Evolutionary conservation across 768 basidiomycete genomes (phyloP), one percentile per base, ranked within the genome.

Genomic region (Rhizopogon vinicolor): DNA sequence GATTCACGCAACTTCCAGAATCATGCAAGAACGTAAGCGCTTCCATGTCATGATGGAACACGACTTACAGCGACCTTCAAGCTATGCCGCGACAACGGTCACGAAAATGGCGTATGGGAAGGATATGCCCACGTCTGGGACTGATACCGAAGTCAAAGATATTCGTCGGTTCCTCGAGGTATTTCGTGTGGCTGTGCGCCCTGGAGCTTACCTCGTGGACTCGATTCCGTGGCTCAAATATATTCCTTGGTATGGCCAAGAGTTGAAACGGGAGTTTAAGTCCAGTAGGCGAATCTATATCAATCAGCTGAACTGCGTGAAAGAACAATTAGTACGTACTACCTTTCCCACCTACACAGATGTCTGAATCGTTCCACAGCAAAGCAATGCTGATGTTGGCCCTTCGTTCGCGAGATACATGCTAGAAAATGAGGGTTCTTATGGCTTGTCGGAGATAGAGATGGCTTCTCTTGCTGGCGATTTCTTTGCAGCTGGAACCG

Each of bases 401-500:
- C 41, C 43, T 19, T 62, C 76, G 9, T 84, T 84, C 57, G 80
- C 74, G 1, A 76, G 75, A 61, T 78, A 79, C 56, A 73, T 83
- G 31, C 63, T 83, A 5, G 79, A 81, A 56, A 72, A 74, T 7
- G 78, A 82, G 59, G 57, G 61, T 0, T 75, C 78, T 54, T 74
- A 78, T 28, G 75, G 72, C 7, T 70, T 83, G 5, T 72, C 77
- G 3, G 74, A 79, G 53, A 66, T 74, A 50, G 80, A 84, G 58
- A 72, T 74, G 1, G 75, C 81, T 0, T 84, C 82, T 63, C 73
- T 84, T n/a, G 79, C 78, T 1, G 82, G 82, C 0, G 75, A 75
- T 28, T 77, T 84, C 69, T 84, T 83, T 56, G 81, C 80, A 31
- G 82, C 82, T 19, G 82, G 82, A 2, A 76, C 78, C 0, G 82